Conservation (phyloP, 345 rosid species). For the Eucalyptus grandis region DNA sequence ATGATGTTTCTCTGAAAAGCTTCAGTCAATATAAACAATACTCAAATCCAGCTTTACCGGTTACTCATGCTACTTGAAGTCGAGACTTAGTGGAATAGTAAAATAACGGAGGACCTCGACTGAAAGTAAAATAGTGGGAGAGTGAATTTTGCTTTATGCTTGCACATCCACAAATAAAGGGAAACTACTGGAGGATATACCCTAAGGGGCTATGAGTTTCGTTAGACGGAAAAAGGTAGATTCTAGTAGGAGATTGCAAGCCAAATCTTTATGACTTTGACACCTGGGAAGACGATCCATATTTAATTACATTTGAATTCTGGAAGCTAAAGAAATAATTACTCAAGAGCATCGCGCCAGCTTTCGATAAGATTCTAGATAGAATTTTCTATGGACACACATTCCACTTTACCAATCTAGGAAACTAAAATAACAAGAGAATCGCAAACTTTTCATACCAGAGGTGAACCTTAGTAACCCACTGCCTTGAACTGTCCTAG, state of each 20-base stretch:
- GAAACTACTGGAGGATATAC: slow-evolving; percentile 7
- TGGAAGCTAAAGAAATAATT: neutral
- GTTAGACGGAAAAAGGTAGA: neutral
- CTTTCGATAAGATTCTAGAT: slow-evolving; percentile 1
- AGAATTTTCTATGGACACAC: neutral
- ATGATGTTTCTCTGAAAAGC: neutral
- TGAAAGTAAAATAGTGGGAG: neutral
- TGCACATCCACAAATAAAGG: neutral
- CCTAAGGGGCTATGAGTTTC: neutral
- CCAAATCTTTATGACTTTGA: slow-evolving; percentile 12
- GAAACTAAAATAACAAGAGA: neutral
- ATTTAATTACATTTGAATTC: neutral
- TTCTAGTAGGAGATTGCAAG: slow-evolving; percentile 7
- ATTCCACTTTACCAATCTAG: neutral
- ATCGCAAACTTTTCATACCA: neutral
- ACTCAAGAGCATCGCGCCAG: neutral
- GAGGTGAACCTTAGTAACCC: neutral
- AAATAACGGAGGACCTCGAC: neutral
- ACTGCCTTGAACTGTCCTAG: neutral
- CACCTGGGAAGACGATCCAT: neutral
- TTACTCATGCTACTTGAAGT: neutral
- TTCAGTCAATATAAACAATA: neutral
- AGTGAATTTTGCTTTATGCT: neutral
- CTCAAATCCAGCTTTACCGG: neutral
- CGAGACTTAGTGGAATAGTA: neutral